Evolutionary conservation across 192 early-diverging fungal species (phyloP), one percentile per base, ranked within the genome.

Genomic region (Coemansia sp.): DNA sequence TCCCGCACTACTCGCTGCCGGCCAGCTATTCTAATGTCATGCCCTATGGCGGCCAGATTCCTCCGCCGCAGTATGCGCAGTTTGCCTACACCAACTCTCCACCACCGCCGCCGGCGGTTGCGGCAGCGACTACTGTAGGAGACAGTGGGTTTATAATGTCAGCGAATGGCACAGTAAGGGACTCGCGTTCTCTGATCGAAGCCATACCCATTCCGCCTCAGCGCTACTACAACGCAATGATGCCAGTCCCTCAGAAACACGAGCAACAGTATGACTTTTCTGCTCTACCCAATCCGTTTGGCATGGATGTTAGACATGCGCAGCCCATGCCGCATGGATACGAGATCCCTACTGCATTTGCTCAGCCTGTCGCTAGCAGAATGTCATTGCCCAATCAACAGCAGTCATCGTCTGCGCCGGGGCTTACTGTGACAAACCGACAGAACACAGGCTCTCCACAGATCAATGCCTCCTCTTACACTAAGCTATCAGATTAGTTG

Each of bases 361-460:
- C 61, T 2, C n/a, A 30, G 23, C 61, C 61, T 4, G 10, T 26
- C 7, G 5, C 52, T 16, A 28, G 7, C 24, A 52, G 60, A 25
- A 41, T 24, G 8, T 19, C 64, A 22, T 48, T 44, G 16, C 32
- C 32, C 4, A 24, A 34, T 9, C 58, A 56, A 14, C 23, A 60
- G n/a, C 49, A 51, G 27, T 52, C 67, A 18, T 60, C 67, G 14
- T 49, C 64, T 19, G 38, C 67, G 6, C 67, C 60, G 7, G 54
- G 47, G 9, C 68, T 74, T 34, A 58, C 59, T 1, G 19, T 38
- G 6, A 48, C 60, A 3, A 78, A 64, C 56, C 66, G 70, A 50
- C 66, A 68, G 38, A 49, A 58, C 34, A 68, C 76, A 16, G 60
- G 64, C 0, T 55, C 68, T 3, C 70, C 76, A 38, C 64, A 65